Evolutionary conservation across 2,329 filamentous ascomycete species (phyloP).

Genomic region (Colletotrichum musae): DNA sequence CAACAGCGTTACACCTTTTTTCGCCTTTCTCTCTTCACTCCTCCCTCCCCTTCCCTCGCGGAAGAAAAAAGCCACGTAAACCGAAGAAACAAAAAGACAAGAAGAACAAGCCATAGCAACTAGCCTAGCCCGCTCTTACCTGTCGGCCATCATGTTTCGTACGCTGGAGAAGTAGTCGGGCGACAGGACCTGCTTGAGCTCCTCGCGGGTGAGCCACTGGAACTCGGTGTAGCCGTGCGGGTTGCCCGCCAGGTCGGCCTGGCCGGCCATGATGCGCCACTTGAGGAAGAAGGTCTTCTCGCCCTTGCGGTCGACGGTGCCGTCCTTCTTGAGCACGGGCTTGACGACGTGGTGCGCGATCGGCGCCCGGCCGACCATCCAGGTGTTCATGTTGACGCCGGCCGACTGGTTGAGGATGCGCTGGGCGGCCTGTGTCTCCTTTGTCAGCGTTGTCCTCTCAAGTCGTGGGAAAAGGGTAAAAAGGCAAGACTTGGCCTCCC

Average conservation of each 20-base stretch:
- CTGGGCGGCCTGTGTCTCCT: conserved; percentile 77
- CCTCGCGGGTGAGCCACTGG: conserved; percentile 92
- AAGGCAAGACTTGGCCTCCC: no score
- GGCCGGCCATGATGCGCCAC: conserved; percentile 96
- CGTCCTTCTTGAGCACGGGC: conserved; percentile 61
- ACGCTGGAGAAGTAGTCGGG: conserved; percentile 81
- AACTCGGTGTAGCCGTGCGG: conserved; percentile 83
- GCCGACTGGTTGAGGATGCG: conserved; percentile 83
- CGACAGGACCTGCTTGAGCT: conserved; percentile 79
- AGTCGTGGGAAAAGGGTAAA: no score
- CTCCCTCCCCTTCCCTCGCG: not conserved
- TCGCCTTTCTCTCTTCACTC: conserved; percentile 54
- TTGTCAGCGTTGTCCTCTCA: not conserved
- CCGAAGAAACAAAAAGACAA: not conserved
- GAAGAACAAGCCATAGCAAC: not conserved
- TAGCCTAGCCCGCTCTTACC: conserved; percentile 61
- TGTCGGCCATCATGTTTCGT: conserved; percentile 86
- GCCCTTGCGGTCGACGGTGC: conserved; percentile 65
- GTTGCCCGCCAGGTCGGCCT: conserved; percentile 84
- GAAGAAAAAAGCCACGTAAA: no score
- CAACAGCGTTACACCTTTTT: conserved; percentile 50
- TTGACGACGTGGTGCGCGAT: conserved; percentile 82
- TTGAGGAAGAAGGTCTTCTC: conserved; percentile 97
- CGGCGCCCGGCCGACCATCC: conserved; percentile 93
- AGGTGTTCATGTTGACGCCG: conserved; percentile 98